Evolutionary conservation across 306 rosid species (phyloP), one percentile per base, ranked within the genome.

Genomic region (Castanopsis chinensis): DNA sequence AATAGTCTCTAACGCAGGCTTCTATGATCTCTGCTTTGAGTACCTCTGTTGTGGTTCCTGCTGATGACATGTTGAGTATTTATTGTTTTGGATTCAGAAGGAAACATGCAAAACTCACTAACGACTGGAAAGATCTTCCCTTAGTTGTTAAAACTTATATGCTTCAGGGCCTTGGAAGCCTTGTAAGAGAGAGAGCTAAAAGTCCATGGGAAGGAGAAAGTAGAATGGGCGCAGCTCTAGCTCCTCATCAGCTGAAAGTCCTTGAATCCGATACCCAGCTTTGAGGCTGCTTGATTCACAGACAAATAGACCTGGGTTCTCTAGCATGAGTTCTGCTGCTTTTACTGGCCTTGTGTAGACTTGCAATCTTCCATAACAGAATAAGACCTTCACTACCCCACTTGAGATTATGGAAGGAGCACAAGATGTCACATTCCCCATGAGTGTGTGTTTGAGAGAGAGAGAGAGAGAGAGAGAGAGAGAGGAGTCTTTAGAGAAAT

Each of bases 11-110:
- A 92, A 84, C 23, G 97, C 91, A 1, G 97, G 97, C 78, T 80
- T 92, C 98, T 97, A 92, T 72, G 98, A 91, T 80, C 97, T 84
- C 76, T 88, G 98, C 78, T 91, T 91, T 56, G 88, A 83, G 80
- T 60, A 86, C 80, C 85, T 87, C 83, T 87, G 73, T 33, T 77
- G 77, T 5, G 83, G 77, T 27, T 83, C 89, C 13, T 77, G 71
- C 13, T 77, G 71, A 33, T 64, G 85, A 45, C 18, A n/a, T 23
- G 13, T 5, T 11, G 63, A 72, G 49, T 33, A 55, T 84, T 86
- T 19, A 80, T 18, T 64, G 53, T 82, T 83, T 89, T 80, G 28
- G 81, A 19, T 80, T 90, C 92, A 9, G 89, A 63, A 82, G 88
- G 90, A 60, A 86, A 87, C 86, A 81, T 75, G 49, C 93, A 88